phyloP scores from a whole-genome alignment of 1,139 yeast genomes.

The Blastobotrys arbuscula region DNA sequence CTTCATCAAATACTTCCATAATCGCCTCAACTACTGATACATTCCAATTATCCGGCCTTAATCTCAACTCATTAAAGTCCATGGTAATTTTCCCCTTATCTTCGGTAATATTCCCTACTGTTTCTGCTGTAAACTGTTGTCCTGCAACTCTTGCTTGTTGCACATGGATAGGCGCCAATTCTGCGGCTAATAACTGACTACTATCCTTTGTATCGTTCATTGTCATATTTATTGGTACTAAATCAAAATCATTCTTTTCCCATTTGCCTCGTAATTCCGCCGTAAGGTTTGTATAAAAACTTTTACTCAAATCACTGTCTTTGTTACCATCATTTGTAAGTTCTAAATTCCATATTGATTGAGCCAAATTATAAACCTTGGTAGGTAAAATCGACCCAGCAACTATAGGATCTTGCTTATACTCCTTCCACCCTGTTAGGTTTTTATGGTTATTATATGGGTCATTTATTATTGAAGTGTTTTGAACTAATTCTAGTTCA shows the following conservation, averaged over 20 bases:
- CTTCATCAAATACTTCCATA: conserved; percentile 20
- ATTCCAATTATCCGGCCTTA: conserved; percentile 15
- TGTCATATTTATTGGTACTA: conserved; percentile 23
- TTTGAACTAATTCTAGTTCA: conserved; percentile 35
- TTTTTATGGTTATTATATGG: not conserved
- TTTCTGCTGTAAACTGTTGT: conserved; percentile 1
- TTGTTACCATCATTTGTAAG: conserved; percentile 2
- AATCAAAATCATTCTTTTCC: conserved; percentile 15
- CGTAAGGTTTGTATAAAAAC: conserved; percentile 24
- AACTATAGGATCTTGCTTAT: conserved; percentile 23
- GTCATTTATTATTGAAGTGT: conserved; percentile 37
- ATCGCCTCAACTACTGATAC: conserved; percentile 23
- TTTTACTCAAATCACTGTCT: not conserved
- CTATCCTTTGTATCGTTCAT: conserved; percentile 1
- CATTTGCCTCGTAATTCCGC: conserved; percentile 24
- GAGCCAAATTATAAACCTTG: conserved; percentile 44
- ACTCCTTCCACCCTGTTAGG: conserved; percentile 48
- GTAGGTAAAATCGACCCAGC: conserved; percentile 61
- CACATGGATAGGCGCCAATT: not conserved
- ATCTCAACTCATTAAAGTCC: conserved; percentile 18
- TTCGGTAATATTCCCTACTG: conserved; percentile 23
- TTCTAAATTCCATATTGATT: conserved; percentile 46
- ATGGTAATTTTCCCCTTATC: conserved; percentile 19
- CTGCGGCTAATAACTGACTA: not conserved
- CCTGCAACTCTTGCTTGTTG: conserved; percentile 4